A percentile compares a stretch with the other conserved stretches of the same genome.
These are phyloP conservation scores for Atalantia buxifolia DNA, from an alignment of 345 rosid genomes.

Conservation along the genomic window DNA sequence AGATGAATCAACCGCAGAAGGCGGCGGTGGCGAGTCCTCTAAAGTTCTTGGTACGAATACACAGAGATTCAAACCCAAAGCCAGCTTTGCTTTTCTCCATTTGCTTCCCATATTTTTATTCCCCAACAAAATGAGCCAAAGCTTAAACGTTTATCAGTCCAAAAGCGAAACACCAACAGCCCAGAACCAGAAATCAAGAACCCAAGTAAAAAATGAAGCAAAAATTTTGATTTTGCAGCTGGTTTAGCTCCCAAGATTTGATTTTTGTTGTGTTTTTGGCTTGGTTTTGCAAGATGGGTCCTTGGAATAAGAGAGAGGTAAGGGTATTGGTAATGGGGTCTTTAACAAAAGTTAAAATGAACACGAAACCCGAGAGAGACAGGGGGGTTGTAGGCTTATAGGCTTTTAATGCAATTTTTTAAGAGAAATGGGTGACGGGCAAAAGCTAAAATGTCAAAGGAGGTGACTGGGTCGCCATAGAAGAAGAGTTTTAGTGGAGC, in stretches of 20 bases:
- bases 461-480: slow-evolving; percentile 19
- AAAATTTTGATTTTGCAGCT: slow-evolving; percentile 27
- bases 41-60: slow-evolving; percentile 60
- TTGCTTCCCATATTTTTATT: slow-evolving; percentile 58
- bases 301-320: slow-evolving; percentile 30
- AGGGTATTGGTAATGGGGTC: slow-evolving; percentile 25
- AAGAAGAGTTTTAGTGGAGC: background rate
- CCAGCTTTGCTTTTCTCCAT: slow-evolving; percentile 84
- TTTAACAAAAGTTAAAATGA: slow-evolving; percentile 34
- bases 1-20: slow-evolving; percentile 33
- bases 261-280: slow-evolving; percentile 9
- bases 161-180: background rate
- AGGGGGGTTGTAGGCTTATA: background rate
- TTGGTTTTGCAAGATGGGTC: slow-evolving; percentile 7
- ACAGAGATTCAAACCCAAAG: slow-evolving; percentile 69
- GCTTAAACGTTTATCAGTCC: background rate
- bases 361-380: slow-evolving; percentile 42
- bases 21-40: slow-evolving; percentile 44
- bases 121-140: background rate
- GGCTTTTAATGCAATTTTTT: background rate
- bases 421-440: background rate
- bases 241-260: slow-evolving; percentile 17
- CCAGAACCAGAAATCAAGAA: slow-evolving; percentile 13
- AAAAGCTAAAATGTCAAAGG: slow-evolving; percentile 16
- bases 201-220: slow-evolving; percentile 20